Evolutionary conservation across 2,329 filamentous ascomycete genomes (phyloP), one percentile per base, ranked within the genome.

Genomic region (Ilyonectria destructans): DNA sequence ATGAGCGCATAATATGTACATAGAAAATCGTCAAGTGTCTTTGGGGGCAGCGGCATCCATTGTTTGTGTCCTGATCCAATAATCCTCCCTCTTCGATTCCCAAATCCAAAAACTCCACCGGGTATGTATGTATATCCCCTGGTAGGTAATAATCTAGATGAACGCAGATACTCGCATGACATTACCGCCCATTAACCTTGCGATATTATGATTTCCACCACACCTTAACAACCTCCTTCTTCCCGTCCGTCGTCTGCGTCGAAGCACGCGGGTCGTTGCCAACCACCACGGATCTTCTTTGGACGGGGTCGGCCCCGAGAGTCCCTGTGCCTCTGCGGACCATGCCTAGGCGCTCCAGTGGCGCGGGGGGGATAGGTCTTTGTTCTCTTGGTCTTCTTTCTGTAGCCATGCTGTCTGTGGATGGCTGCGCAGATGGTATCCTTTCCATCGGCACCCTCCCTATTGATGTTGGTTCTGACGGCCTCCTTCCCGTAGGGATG

Each of bases 161-260:
- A 35, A 48, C 46, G 55, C 55, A 54, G 48, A 54, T 54, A 15
- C 10, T 55, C 40, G 12, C 49, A 40, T 62, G 45, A 48, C 62
- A 65, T 60, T 65, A 60, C 21, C 56, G 21, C 26, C 52, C 62
- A 55, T 59, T 59, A 59, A 46, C 15, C 33, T 33, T 49, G 31
- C 60, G n/a, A 19, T 21, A 43, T 67, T 35, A 66, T 15, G 71
- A 54, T 17, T 71, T 66, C 74, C 74, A 75, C 74, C 74, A 75
- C 37, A 75, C 74, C 62, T 75, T 76, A 33, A 75, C 74, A 59
- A 75, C 58, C 71, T 75, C 73, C 33, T 71, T 75, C 0, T 65
- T 68, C 12, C 71, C 72, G 29, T 67, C 75, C 64, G 71, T 65
- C 13, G 64, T 75, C 12, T 56, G 59, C n/a, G 60, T 64, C 26